These are phyloP conservation scores for Lachancea lanzarotensis DNA, from an alignment of 805 yeast genomes.

Conservation along the genomic window DNA sequence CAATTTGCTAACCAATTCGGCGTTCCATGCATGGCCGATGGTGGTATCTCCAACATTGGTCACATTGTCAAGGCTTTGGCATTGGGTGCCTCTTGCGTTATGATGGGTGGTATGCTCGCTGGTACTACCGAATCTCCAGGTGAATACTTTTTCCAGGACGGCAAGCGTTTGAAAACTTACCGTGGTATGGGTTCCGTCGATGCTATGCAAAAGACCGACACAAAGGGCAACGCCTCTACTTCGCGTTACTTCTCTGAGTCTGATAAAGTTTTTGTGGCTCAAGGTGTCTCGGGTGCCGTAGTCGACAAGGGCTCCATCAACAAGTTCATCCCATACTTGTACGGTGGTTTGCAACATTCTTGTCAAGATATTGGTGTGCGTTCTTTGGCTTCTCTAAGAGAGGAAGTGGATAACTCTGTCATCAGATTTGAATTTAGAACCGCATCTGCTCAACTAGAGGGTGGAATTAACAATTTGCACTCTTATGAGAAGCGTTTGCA, in stretches of 20 bases:
- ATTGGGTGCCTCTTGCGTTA: constrained; percentile 92
- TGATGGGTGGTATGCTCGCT: constrained; percentile 99
- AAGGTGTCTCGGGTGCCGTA: constrained; percentile 97
- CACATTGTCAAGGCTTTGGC: constrained; percentile 96
- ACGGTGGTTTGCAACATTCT: constrained; percentile 95
- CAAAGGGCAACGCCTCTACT: constrained; percentile 92
- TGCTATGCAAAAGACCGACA: constrained; percentile 90
- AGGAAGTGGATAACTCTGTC: constrained; percentile 54
- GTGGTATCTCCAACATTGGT: constrained; percentile 98
- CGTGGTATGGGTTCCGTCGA: constrained; percentile 99
- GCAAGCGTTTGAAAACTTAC: constrained; percentile 93
- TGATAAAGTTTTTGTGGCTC: constrained; percentile 94
- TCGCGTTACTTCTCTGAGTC: constrained; percentile 96
- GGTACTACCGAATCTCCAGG: constrained; percentile 99
- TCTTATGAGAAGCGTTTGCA: constrained; percentile 96
- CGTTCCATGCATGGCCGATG: constrained; percentile 98
- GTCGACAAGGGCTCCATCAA: constrained; percentile 93
- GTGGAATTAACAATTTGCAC: constrained; percentile 95
- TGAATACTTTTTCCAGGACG: constrained; percentile 95
- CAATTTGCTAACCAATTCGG: constrained; percentile 94
- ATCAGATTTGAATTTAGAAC: constrained; percentile 97
- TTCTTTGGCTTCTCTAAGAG: constrained; percentile 58
- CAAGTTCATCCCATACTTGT: constrained; percentile 90
- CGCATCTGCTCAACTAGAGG: constrained; percentile 97
- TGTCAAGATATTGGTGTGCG: constrained; percentile 93